These are phyloP conservation scores for Draba incana DNA, from an alignment of 345 rosid species.

Conservation along the genomic window DNA sequence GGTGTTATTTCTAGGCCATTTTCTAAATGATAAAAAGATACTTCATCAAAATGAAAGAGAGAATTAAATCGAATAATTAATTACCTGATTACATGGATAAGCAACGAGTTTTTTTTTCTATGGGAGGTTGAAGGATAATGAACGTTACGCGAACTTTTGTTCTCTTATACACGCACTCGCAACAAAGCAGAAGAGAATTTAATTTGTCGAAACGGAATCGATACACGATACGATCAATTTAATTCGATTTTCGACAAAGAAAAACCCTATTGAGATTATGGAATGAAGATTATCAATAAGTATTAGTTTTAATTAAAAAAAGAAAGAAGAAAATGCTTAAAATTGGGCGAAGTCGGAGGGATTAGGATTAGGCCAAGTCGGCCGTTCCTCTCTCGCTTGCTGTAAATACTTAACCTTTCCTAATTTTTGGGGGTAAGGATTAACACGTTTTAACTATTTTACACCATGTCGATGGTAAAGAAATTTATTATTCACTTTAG, in stretches of 20 bases:
- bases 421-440: constrained; percentile 35
- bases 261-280: constrained; percentile 25
- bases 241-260: background rate
- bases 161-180: constrained; percentile 38
- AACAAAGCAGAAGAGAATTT: constrained; percentile 38
- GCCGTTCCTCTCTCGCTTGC: constrained; percentile 33
- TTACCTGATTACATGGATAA: constrained; percentile 35
- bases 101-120: constrained; percentile 21
- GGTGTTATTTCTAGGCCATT: no score
- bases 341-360: constrained; percentile 32
- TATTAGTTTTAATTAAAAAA: background rate
- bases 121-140: constrained; percentile 22
- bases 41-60: background rate
- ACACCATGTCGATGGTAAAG: constrained; percentile 31
- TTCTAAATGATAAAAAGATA: background rate
- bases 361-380: constrained; percentile 42
- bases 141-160: constrained; percentile 44
- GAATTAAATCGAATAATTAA: background rate
- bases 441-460: constrained; percentile 20
- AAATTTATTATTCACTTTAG: background rate
- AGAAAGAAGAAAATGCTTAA: constrained; percentile 30
- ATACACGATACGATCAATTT: constrained; percentile 21
- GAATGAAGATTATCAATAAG: constrained; percentile 22
- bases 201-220: constrained; percentile 35
- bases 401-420: constrained; percentile 34